phyloP scores from a whole-genome alignment of 306 rosid species.

The Medicago lupulina region DNA sequence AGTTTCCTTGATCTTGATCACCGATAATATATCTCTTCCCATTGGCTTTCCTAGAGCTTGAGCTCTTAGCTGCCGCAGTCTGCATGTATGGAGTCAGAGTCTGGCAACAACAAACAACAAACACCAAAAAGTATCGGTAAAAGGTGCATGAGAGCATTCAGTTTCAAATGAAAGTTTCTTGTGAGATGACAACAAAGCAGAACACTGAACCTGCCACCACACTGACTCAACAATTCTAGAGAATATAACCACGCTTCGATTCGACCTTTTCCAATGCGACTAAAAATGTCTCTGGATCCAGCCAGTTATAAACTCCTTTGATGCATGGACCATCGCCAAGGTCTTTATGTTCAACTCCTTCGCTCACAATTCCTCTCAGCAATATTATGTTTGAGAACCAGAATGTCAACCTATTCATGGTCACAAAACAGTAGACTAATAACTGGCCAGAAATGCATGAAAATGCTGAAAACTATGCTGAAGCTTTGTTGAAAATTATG shows the following conservation, averaged over 20 bases:
- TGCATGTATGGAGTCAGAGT: conserved; percentile 93
- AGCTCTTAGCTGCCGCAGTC: conserved; percentile 69
- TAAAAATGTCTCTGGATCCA: conserved; percentile 59
- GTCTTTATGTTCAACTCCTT: conserved; percentile 48
- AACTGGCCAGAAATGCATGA: conserved; percentile 19
- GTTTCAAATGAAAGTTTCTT: conserved; percentile 37
- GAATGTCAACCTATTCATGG: conserved; percentile 81
- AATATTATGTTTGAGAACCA: conserved; percentile 85
- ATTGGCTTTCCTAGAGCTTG: conserved; percentile 58
- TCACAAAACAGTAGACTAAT: conserved; percentile 28
- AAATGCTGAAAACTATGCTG: conserved; percentile 1
- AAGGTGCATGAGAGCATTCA: conserved; percentile 9
- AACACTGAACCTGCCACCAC: conserved; percentile 88
- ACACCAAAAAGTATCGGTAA: conserved; percentile 46
- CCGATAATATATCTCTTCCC: conserved; percentile 60
- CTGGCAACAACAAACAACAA: conserved; percentile 62
- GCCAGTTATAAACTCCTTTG: neutral
- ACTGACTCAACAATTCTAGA: conserved; percentile 89
- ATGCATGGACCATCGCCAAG: conserved; percentile 35
- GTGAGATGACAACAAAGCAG: conserved; percentile 22
- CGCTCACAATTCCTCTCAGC: conserved; percentile 70
- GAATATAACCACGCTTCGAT: conserved; percentile 94
- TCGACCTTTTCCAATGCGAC: conserved; percentile 71
- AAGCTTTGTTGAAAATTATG: conserved; percentile 9
- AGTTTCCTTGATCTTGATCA: conserved; percentile 74